Evolutionary conservation across 2,329 filamentous ascomycete species (phyloP), one percentile per base, ranked within the genome.

Genomic region (Leptodontidium sp.): DNA sequence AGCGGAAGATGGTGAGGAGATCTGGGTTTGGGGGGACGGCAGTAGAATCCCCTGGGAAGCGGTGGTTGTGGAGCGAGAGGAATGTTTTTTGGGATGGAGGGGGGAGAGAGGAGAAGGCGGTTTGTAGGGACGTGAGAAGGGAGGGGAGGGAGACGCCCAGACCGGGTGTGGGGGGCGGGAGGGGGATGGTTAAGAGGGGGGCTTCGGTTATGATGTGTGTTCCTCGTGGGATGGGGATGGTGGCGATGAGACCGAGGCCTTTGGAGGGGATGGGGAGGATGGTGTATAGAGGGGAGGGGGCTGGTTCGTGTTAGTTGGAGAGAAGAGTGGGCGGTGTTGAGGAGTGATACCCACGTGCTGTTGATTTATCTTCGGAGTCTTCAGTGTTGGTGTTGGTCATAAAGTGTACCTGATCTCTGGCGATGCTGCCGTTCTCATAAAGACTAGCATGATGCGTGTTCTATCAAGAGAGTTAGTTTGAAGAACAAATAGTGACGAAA

Each of bases 191-290:
- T 67, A 84, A 75, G 2, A 83, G 77, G 0, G 82, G 79, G 0
- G 68, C 35, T 61, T 84, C 82, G 32, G 75, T 75, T 14, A 84
- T 75, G 63, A 84, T 80, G 38, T 78, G 78, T 1, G 79, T 80
- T 14, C 82, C 81, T 26, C 72, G 74, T 40, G 75, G 65, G 53
- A 84, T 79, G 24, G 61, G n/a, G 9, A 70, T 67, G 4, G 75
- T 70, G 0, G 82, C 82, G 67, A 83, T 78, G 64, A 81, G 78
- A 59, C 82, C 82, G 38, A 81, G 78, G 24, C 82, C 82, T 71
- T 82, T 83, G 47, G 76, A 76, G 0, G 78, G 74, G 5, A 79
- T 73, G 4, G 71, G 70, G 29, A 72, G 75, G 62, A 81, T 68
- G 26, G 78, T 76, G 57, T 73, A 73, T 17, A 68, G n/a, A 2